A percentile compares a stretch with the other conserved stretches of the same genome.
Conservation (phyloP, 139 green algal species). For the Tetradesmus obliquus region DNA sequence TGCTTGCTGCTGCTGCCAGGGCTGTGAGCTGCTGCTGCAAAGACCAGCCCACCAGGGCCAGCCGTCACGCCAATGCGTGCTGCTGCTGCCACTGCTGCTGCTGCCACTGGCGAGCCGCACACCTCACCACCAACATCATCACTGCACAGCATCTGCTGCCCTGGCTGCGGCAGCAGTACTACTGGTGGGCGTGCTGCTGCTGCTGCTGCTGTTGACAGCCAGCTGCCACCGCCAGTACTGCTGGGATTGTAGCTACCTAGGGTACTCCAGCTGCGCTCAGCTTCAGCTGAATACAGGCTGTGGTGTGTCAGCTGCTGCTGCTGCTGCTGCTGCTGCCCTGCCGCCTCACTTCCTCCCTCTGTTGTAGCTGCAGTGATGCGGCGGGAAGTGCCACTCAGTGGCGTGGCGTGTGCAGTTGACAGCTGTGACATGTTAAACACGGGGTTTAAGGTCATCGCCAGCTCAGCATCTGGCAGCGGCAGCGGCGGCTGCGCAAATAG, state of each 20-base stretch:
- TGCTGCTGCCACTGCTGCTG: neutral
- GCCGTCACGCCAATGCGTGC: neutral
- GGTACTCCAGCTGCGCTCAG: neutral
- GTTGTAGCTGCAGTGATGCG: neutral
- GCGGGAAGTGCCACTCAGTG: neutral
- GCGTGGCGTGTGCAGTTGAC: neutral
- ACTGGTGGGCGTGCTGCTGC: neutral
- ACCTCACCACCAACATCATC: neutral
- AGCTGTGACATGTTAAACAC: neutral
- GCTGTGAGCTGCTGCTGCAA: neutral
- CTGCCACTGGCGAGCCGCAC: neutral
- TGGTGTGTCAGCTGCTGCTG: neutral
- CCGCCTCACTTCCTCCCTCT: neutral
- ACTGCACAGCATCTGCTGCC: neutral
- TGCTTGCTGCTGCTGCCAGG: neutral
- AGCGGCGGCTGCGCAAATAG: neutral
- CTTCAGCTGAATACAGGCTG: neutral
- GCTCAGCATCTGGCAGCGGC: neutral
- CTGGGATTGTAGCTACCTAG: neutral
- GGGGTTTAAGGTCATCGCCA: neutral
- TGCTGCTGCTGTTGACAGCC: neutral
- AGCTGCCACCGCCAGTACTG: neutral
- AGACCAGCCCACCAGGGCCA: neutral
- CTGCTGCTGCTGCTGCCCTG: neutral
- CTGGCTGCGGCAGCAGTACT: neutral